Evolutionary conservation across 2,329 filamentous ascomycete species (phyloP), one percentile per base, ranked within the genome.

Genomic region (Clonostachys solani): DNA sequence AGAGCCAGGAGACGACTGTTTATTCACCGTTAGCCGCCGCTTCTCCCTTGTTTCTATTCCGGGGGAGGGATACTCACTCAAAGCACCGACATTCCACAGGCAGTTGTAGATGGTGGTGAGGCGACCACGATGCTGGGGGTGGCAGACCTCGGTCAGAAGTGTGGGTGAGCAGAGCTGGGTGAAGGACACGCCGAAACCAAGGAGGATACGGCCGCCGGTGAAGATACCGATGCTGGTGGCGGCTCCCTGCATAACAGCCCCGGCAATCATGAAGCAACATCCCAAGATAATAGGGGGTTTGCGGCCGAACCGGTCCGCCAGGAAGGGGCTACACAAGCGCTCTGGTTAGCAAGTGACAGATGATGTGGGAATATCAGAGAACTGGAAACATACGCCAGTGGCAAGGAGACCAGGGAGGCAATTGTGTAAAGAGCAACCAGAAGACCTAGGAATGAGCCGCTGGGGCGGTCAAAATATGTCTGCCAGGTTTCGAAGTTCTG

Each of bases 101-200:
- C 80, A 84, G 62, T 86, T 86, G 65, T 86, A 86, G 47, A 86
- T 73, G 13, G 83, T 74, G 2, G 82, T 86, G 43, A 86, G 73
- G 23, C 77, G 77, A 19, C 76, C 83, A 58, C 83, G 78, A 58
- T 87, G 83, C 58, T 86, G 83, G 19, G 83, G 82, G 57, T 87
- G 83, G 64, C 77, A 80, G 49, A 86, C 74, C 67, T 86, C 83
- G 4, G 80, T 80, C 12, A 86, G 72, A 7, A 86, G 71, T 42
- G 86, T 69, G 5, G 83, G 83, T 10, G 81, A 83, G 6, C 77
- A 75, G 65, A 84, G 78, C 55, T 86, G 82, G 0, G 81, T 71
- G 43, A 86, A 66, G 43, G 78, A 80, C 66, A 83, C 83, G 40
- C 84, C 84, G 55, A 88, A 86, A 50, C 84, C 85, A 48, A 69